phyloP scores from a whole-genome alignment of 1,284 basidiomycete species.

The Cutaneotrichosporon sp. region DNA sequence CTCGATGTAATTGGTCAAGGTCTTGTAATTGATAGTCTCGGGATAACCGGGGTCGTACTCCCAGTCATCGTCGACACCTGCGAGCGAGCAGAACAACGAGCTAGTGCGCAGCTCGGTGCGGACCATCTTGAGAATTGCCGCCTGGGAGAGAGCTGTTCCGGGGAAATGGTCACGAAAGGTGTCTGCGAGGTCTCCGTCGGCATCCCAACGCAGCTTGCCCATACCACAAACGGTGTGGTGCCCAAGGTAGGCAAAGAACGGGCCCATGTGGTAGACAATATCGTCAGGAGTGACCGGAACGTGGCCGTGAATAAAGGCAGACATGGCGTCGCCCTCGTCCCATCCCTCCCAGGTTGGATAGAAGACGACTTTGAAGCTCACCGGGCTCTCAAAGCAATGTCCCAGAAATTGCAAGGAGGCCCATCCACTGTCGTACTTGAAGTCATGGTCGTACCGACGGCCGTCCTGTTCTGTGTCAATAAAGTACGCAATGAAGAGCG shows the following conservation, averaged over 20 bases:
- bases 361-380: neutral
- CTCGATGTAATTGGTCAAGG: neutral
- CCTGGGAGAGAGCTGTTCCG: neutral
- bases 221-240: neutral
- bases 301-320: neutral
- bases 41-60: neutral
- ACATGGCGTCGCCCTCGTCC: neutral
- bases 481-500: too few relatives aligned
- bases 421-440: neutral
- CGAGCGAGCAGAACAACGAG: neutral
- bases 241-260: neutral
- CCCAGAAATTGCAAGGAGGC: neutral
- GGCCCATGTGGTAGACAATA: neutral
- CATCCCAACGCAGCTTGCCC: neutral
- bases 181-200: neutral
- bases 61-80: neutral
- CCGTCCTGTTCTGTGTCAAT: too few relatives aligned
- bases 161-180: neutral
- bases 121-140: neutral
- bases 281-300: neutral
- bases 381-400: neutral
- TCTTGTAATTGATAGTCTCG: neutral
- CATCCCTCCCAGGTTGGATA: conserved; percentile 1
- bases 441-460: neutral
- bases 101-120: neutral